Conservation (phyloP, 2,329 filamentous ascomycete species). For the Chrysoporthe austroafricana region DNA sequence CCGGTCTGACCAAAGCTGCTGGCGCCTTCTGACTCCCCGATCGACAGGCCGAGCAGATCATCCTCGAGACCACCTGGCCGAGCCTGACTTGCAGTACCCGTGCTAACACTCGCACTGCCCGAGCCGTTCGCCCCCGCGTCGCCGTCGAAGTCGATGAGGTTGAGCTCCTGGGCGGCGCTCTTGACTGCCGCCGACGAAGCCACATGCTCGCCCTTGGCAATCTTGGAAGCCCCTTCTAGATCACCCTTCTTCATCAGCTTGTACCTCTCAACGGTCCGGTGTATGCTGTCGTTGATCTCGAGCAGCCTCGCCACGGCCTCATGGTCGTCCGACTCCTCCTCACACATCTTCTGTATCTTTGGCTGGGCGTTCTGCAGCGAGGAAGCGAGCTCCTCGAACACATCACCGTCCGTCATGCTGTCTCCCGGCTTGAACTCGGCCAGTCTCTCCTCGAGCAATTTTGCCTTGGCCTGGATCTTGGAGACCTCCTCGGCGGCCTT, state of each 20-base stretch:
- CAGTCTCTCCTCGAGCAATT: conserved; percentile 88
- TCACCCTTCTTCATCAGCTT: conserved; percentile 96
- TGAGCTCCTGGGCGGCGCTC: conserved; percentile 74
- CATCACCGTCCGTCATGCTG: conserved; percentile 69
- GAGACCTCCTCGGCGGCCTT: conserved; percentile 95
- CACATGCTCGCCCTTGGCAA: conserved; percentile 73
- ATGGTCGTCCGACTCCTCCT: conserved; percentile 95
- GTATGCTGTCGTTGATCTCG: conserved; percentile 98
- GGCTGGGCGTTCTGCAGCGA: conserved; percentile 92
- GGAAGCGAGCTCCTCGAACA: conserved; percentile 83
- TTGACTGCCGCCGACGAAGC: conserved; percentile 53
- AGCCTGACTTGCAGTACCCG: conserved; percentile 50
- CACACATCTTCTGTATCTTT: conserved; percentile 99
- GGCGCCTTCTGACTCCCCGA: conserved; percentile 60
- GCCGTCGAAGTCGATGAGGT: conserved; percentile 87
- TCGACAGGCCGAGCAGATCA: conserved; percentile 85
- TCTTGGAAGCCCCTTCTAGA: conserved; percentile 77
- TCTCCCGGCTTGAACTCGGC: conserved; percentile 83
- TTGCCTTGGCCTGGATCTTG: conserved; percentile 95
- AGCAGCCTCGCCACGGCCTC: conserved; percentile 94
- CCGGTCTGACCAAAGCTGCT: conserved; percentile 72
- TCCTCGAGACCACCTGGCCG: conserved; percentile 72
- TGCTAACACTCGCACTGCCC: conserved; percentile 32
- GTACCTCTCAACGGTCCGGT: conserved; percentile 93
- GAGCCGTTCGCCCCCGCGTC: conserved; percentile 60